These are phyloP conservation scores for Hyphodiscus hymeniophilus DNA, from an alignment of 495 filamentous ascomycete species.

Conservation along the genomic window DNA sequence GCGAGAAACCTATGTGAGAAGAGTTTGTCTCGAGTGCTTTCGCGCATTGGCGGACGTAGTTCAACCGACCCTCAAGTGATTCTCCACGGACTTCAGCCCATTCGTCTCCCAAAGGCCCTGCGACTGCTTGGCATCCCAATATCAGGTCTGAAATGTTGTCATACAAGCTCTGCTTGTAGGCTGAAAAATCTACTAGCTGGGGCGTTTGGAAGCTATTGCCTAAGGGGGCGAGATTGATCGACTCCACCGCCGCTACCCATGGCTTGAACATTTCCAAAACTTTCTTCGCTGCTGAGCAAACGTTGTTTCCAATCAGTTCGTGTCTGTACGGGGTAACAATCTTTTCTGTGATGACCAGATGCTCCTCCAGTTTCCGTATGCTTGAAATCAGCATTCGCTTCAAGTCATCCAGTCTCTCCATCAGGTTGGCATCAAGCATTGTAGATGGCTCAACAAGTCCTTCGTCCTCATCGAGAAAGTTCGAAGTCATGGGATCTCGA, in stretches of 20 bases:
- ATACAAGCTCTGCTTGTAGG: slow-evolving; percentile 86
- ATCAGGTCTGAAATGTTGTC: slow-evolving; percentile 87
- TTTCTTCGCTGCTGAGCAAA: slow-evolving; percentile 65
- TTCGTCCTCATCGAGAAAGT: slow-evolving; percentile 82
- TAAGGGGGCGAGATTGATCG: slow-evolving; percentile 70
- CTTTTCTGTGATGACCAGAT: slow-evolving; percentile 67
- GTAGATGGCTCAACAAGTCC: slow-evolving; percentile 63
- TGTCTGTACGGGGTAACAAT: slow-evolving; percentile 64
- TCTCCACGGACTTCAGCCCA: slow-evolving; percentile 90
- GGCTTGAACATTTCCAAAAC: slow-evolving; percentile 80
- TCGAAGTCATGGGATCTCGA: slow-evolving; percentile 59
- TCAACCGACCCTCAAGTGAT: slow-evolving; percentile 81
- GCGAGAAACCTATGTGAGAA: slow-evolving; percentile 78
- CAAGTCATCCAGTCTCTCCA: slow-evolving; percentile 79
- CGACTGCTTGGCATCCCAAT: slow-evolving; percentile 75
- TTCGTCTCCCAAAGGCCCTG: slow-evolving; percentile 85
- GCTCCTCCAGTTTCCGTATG: slow-evolving; percentile 79
- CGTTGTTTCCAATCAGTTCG: slow-evolving; percentile 60
- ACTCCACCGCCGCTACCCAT: slow-evolving; percentile 81
- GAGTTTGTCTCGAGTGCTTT: slow-evolving; percentile 78
- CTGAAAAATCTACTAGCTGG: slow-evolving; percentile 77
- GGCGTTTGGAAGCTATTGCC: slow-evolving; percentile 72
- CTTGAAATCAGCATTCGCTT: slow-evolving; percentile 70
- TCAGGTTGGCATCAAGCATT: slow-evolving; percentile 61
- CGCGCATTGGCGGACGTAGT: slow-evolving; percentile 63